These are phyloP conservation scores for Phytophthora sp. DNA, from an alignment of 352 stramenopile species.

Conservation along the genomic window DNA sequence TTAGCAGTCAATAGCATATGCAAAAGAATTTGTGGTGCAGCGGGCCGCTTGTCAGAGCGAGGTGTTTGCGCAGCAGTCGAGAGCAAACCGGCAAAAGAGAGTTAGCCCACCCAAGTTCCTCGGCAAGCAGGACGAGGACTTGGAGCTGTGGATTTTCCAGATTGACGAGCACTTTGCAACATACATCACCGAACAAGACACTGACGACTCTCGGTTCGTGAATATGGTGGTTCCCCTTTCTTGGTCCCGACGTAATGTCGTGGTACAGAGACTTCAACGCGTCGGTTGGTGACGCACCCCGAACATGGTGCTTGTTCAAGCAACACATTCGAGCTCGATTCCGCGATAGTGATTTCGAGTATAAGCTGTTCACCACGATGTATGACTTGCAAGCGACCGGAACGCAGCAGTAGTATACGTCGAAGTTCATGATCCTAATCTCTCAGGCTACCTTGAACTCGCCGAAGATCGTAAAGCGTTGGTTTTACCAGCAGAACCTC, in stretches of 20 bases:
- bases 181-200: not conserved
- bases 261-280: slow-evolving; percentile 25
- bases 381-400: not conserved
- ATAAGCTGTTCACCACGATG: slow-evolving; percentile 1
- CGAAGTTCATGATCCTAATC: slow-evolving; percentile 13
- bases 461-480: slow-evolving; percentile 1
- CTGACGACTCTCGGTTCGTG: slow-evolving; percentile 5
- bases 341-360: slow-evolving; percentile 20
- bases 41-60: slow-evolving; percentile 14
- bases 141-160: slow-evolving; percentile 19
- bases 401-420: slow-evolving; percentile 11
- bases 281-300: not conserved
- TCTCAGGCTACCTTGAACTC: not conserved
- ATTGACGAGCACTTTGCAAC: slow-evolving; percentile 17
- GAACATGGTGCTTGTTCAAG: slow-evolving; percentile 16
- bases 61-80: slow-evolving; percentile 1
- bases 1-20: slow-evolving; percentile 4
- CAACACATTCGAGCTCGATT: slow-evolving; percentile 17
- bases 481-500: slow-evolving; percentile 16
- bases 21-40: slow-evolving; percentile 18
- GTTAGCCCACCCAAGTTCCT: slow-evolving; percentile 19
- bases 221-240: slow-evolving; percentile 15
- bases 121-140: slow-evolving; percentile 11
- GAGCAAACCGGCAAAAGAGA: slow-evolving; percentile 20
- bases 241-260: slow-evolving; percentile 21